Conservation (phyloP, 176 grass and related monocot species). For the Tillandsia fasciculata region DNA sequence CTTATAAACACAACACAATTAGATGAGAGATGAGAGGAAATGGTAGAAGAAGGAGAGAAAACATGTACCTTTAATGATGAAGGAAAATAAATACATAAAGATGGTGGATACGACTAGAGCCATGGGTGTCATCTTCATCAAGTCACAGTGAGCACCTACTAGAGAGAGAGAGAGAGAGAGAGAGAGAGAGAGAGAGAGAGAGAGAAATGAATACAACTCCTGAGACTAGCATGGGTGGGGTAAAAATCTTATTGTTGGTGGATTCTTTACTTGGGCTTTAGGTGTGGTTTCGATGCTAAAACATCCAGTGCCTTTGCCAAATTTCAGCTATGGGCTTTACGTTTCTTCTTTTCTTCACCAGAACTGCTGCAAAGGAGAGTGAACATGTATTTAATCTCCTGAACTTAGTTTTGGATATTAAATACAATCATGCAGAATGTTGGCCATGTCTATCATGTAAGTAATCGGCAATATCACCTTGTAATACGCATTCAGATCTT, state of each 20-base stretch:
- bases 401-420: too few species aligned
- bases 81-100: constrained; percentile 8
- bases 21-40: neutral
- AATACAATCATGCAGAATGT: too few species aligned
- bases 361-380: constrained; percentile 24
- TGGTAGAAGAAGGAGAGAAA: neutral
- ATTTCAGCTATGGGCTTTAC: constrained; percentile 23
- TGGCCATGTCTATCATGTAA: too few species aligned
- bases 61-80: constrained; percentile 4
- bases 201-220: neutral
- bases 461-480: too few species aligned
- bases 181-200: neutral
- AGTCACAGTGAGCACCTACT: neutral
- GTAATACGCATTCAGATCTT: too few species aligned
- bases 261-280: constrained; percentile 66
- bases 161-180: too few species aligned
- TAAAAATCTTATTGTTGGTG: neutral
- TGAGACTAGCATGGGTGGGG: neutral
- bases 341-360: constrained; percentile 43
- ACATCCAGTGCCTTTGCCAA: constrained; percentile 14
- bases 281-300: constrained; percentile 17
- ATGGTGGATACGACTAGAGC: constrained; percentile 1
- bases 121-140: constrained; percentile 9
- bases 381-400: too few species aligned
- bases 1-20: too few species aligned